Conservation (phyloP, 345 rosid genomes). For the Citrus unshiu region DNA sequence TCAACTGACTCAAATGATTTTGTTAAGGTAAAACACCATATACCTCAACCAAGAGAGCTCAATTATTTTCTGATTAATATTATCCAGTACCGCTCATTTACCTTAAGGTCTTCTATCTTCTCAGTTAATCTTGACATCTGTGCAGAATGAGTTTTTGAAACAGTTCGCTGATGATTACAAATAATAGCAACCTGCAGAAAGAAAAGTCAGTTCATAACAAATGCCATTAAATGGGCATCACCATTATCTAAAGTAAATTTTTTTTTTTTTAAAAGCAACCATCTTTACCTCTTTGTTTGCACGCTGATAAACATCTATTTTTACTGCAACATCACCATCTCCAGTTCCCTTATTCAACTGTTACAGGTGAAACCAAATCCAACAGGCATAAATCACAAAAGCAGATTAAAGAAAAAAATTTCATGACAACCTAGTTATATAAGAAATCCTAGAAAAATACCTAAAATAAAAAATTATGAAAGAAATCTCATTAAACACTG, state of each 20-base stretch:
- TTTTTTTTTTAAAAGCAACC: neutral
- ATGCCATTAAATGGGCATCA: neutral
- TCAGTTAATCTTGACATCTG: conserved; percentile 76
- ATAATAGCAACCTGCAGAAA: conserved; percentile 88
- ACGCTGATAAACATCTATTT: conserved; percentile 64
- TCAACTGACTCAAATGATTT: neutral
- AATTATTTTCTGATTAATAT: neutral
- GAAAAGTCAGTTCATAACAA: conserved; percentile 12
- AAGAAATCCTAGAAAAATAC: neutral
- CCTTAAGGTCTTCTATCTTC: conserved; percentile 80
- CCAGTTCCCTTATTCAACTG: conserved; percentile 74
- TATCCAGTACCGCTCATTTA: conserved; percentile 15
- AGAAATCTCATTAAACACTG: neutral
- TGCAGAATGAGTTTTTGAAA: conserved; percentile 76
- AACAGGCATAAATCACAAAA: neutral
- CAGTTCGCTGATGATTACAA: conserved; percentile 94
- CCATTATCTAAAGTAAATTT: neutral
- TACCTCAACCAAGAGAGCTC: neutral
- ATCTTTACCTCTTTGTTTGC: conserved; percentile 87
- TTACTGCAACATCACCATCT: conserved; percentile 76
- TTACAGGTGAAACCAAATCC: conserved; percentile 18
- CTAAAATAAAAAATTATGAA: neutral
- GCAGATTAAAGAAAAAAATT: neutral
- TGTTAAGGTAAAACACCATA: neutral
- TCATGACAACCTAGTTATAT: neutral